Evolutionary conservation across 2,329 filamentous ascomycete species (phyloP).

Genomic region (Colletotrichum costaricense): DNA sequence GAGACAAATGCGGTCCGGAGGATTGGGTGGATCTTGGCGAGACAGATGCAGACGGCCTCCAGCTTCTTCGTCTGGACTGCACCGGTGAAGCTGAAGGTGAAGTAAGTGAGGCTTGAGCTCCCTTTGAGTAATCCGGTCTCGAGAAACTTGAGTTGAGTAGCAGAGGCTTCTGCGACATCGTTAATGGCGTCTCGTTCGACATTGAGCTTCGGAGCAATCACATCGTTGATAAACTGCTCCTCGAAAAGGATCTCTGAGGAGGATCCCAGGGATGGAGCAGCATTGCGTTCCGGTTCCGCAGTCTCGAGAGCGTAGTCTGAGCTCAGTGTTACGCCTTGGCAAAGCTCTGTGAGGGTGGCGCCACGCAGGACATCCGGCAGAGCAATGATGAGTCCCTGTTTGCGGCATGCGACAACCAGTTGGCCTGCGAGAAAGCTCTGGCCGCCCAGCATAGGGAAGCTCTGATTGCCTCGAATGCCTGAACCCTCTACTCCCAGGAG

Average conservation of each 20-base stretch:
- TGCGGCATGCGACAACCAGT: constrained; percentile 57
- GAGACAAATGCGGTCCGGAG: constrained; percentile 65
- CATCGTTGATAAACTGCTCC: constrained; percentile 51
- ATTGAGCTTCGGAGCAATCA: constrained; percentile 55
- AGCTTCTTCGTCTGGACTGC: constrained; percentile 54
- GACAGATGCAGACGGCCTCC: constrained; percentile 57
- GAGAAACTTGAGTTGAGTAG: constrained; percentile 59
- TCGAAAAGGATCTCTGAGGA: constrained; percentile 38
- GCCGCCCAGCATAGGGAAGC: constrained; percentile 60
- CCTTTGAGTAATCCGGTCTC: constrained; percentile 59
- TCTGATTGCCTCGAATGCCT: constrained; percentile 54
- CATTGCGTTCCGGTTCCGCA: neutral
- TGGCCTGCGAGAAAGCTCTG: constrained; percentile 57
- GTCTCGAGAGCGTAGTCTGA: constrained; percentile 25
- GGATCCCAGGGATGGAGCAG: neutral
- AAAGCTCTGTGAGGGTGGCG: constrained; percentile 57
- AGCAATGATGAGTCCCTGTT: constrained; percentile 52
- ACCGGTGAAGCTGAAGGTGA: constrained; percentile 60
- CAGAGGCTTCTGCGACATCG: constrained; percentile 60
- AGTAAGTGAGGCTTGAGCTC: constrained; percentile 58
- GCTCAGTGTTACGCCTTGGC: constrained; percentile 44
- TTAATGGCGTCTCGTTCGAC: constrained; percentile 55
- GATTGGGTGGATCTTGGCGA: constrained; percentile 59
- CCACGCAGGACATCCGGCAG: constrained; percentile 56
- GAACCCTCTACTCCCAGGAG: constrained; percentile 53